phyloP scores from a whole-genome alignment of 148 eudicot genomes.

The Silene conica region DNA sequence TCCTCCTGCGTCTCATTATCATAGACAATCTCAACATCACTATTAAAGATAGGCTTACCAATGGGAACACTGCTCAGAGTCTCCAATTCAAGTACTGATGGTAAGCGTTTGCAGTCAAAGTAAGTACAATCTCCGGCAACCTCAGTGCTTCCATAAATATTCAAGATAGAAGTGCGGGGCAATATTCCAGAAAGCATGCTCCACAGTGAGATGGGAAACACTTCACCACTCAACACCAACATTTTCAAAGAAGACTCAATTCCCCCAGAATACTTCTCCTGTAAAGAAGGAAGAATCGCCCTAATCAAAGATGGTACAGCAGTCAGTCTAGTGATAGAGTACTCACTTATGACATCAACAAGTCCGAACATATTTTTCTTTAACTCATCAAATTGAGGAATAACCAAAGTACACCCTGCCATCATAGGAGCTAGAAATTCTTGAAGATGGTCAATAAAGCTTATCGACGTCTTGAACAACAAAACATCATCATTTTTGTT shows the following conservation, averaged over 20 bases:
- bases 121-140: conserved; percentile 92
- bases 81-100: conserved; percentile 48
- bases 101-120: conserved; percentile 74
- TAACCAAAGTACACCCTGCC: conserved; percentile 64
- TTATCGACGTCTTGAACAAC: conserved; percentile 73
- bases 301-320: conserved; percentile 85
- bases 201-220: conserved; percentile 58
- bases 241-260: conserved; percentile 47
- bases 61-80: conserved; percentile 65
- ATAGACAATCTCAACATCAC: conserved; percentile 53
- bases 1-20: conserved; percentile 44
- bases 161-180: conserved; percentile 63
- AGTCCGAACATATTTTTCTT: conserved; percentile 50
- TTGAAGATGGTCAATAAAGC: conserved; percentile 93
- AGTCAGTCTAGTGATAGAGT: conserved; percentile 57
- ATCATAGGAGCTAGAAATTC: conserved; percentile 81
- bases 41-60: conserved; percentile 66
- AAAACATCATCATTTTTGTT: conserved; percentile 49
- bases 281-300: conserved; percentile 54
- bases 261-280: conserved; percentile 27
- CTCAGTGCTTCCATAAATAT: conserved; percentile 94
- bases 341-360: conserved; percentile 58
- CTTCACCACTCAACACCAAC: conserved; percentile 85
- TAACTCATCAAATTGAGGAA: conserved; percentile 59
- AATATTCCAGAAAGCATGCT: conserved; percentile 45